Conservation (phyloP, 148 eudicot genomes). For the Agrostemma githago region DNA sequence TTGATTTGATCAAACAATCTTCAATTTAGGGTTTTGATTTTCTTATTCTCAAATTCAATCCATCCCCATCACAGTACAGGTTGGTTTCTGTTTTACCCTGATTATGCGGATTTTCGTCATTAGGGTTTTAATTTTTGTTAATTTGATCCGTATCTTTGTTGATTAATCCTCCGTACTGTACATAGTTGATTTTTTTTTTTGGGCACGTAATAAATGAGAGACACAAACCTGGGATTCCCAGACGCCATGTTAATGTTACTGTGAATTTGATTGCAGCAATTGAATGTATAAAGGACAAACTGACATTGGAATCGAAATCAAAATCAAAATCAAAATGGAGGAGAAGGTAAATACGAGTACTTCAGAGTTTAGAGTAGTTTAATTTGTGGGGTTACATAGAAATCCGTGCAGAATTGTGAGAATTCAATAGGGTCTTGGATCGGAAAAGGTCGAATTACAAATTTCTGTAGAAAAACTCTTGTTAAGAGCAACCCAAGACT, state of each 20-base stretch:
- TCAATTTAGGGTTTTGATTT: background rate
- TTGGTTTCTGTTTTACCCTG: conserved; percentile 7
- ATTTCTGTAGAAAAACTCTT: too few relatives aligned
- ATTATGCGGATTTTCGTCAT: background rate
- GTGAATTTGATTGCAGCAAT: background rate
- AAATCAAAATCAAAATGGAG: too few relatives aligned
- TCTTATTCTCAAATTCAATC: conserved; percentile 1
- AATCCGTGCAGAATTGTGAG: too few relatives aligned
- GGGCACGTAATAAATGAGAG: conserved; percentile 26
- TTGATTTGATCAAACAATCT: background rate
- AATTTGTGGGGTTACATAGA: too few relatives aligned
- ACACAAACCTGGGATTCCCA: conserved; percentile 43
- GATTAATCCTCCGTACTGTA: conserved; percentile 4
- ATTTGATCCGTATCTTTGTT: background rate
- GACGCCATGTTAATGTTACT: conserved; percentile 15
- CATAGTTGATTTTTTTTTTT: too few relatives aligned
- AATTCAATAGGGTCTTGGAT: too few relatives aligned
- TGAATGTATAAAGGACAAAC: background rate
- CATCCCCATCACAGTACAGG: conserved; percentile 15
- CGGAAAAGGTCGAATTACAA: background rate
- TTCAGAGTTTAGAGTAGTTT: background rate
- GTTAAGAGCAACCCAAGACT: too few relatives aligned
- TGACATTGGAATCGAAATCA: background rate
- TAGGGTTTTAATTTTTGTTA: background rate
- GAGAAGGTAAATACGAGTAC: background rate